Evolutionary conservation across 345 rosid genomes (phyloP).

Genomic region (Turnera subulata): DNA sequence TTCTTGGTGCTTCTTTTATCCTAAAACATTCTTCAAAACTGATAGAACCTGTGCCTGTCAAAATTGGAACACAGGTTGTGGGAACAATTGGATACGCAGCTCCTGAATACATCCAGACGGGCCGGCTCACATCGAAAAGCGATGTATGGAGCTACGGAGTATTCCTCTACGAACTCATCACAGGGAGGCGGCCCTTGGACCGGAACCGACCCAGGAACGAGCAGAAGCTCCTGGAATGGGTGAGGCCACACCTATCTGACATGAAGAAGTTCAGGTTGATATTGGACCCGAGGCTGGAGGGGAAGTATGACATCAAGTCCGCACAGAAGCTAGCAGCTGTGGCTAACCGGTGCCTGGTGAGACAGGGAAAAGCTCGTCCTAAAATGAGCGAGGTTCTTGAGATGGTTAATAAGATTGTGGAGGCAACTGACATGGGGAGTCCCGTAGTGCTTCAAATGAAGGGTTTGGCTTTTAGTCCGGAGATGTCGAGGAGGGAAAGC

Average conservation of each 20-base stretch:
- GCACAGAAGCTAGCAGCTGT: constrained; percentile 71
- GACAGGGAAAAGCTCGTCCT: constrained; percentile 63
- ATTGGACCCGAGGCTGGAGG: constrained; percentile 79
- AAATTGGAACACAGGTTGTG: constrained; percentile 64
- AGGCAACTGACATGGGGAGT: constrained; percentile 36
- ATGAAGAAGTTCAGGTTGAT: constrained; percentile 63
- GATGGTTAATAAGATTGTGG: constrained; percentile 61
- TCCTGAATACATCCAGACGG: constrained; percentile 82
- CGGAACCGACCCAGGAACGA: constrained; percentile 76
- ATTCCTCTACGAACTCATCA: constrained; percentile 84
- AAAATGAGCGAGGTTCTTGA: constrained; percentile 74
- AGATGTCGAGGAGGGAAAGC: constrained; percentile 39
- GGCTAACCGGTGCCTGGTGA: constrained; percentile 70
- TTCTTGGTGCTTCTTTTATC: too few species aligned
- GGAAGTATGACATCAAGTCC: constrained; percentile 55
- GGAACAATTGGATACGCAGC: constrained; percentile 98
- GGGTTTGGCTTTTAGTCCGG: constrained; percentile 27
- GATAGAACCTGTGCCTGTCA: too few species aligned
- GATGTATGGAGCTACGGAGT: constrained; percentile 94
- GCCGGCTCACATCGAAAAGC: constrained; percentile 75
- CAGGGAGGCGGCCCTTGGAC: constrained; percentile 84
- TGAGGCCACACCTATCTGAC: constrained; percentile 72
- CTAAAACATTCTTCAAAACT: too few species aligned
- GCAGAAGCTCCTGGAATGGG: constrained; percentile 90
- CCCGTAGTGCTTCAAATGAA: constrained; percentile 34